Evolutionary conservation across 139 green algal species (phyloP), one percentile per base, ranked within the genome.

Genomic region (Dunaliella primolecta): DNA sequence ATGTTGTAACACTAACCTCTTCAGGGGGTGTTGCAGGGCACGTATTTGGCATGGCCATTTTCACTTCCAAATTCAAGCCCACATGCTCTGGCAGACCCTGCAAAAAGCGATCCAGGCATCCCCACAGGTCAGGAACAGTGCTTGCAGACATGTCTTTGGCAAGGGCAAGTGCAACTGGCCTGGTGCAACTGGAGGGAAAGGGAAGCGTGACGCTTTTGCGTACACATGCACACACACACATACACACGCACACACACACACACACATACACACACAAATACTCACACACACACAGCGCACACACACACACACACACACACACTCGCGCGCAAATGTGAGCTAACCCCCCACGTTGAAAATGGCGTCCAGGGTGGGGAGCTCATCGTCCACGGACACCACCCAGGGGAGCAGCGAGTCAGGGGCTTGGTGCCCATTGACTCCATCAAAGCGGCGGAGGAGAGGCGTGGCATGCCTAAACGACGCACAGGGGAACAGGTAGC

Each of bases 61-160:
- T 98, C 30, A 98, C 86, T 88, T 98, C 95, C 21, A 98, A 91
- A 89, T 98, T 94, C 83, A 98, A 95, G 7, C 89, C 93, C 0
- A 98, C 86, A 27, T 87, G 11, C 0, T 82, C 70, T 2, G 94
- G 92, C 72, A 97, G 78, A 32, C 27, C 37, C 78, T 83, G 37
- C 23, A 78, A 78, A 29, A 29, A 21, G 21, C 56, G 56, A 21
- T 21, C 20, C 56, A 72, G 15, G 56, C 56, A n/a, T n/a, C n/a
- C n/a, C n/a, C n/a, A n/a, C n/a, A n/a, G n/a, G n/a, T n/a, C n/a
- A n/a, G n/a, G n/a, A n/a, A n/a, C n/a, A n/a, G n/a, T n/a, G n/a
- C n/a, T n/a, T n/a, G n/a, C n/a, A n/a, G n/a, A n/a, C n/a, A n/a
- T n/a, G n/a, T n/a, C n/a, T n/a, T n/a, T n/a, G n/a, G n/a, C n/a